A percentile compares a stretch with the other conserved stretches of the same genome.
These are phyloP conservation scores for Leucocoprinus birnbaumii DNA, from an alignment of 768 basidiomycete genomes.

Conservation along the genomic window DNA sequence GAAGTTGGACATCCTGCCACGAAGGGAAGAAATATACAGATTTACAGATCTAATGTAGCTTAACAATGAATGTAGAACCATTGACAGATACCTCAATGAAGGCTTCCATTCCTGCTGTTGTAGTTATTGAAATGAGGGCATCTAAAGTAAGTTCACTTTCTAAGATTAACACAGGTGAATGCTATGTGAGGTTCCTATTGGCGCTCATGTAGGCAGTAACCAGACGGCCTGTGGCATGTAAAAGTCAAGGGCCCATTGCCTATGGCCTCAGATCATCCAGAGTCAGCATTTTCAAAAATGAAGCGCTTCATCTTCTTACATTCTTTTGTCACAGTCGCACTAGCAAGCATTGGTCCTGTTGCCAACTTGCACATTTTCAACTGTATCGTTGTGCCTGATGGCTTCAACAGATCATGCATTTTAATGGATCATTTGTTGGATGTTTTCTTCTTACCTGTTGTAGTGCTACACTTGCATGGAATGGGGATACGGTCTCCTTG, in stretches of 20 bases:
- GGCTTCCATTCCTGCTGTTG: too few species aligned
- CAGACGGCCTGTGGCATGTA: neutral
- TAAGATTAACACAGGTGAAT: too few species aligned
- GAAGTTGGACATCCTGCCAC: too few species aligned
- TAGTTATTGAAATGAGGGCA: too few species aligned
- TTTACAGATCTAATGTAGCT: too few species aligned
- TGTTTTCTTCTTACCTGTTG: neutral
- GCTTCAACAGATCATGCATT: constrained; percentile 40
- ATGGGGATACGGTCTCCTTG: constrained; percentile 16
- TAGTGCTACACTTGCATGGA: constrained; percentile 31
- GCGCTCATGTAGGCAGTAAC: too few species aligned
- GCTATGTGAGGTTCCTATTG: too few species aligned
- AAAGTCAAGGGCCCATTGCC: neutral
- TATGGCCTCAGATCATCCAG: neutral
- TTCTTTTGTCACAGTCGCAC: constrained; percentile 6
- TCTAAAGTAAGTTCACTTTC: too few species aligned
- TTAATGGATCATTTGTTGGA: neutral
- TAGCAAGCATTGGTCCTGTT: constrained; percentile 24
- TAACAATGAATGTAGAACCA: too few species aligned
- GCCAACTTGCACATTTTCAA: constrained; percentile 38
- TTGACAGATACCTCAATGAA: too few species aligned
- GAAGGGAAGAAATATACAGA: too few species aligned
- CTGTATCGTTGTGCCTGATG: constrained; percentile 44
- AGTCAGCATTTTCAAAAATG: neutral
- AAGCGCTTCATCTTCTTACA: neutral